These are phyloP conservation scores for Sordariomycetes sp. DNA, from an alignment of 2,329 filamentous ascomycete species.

Conservation along the genomic window DNA sequence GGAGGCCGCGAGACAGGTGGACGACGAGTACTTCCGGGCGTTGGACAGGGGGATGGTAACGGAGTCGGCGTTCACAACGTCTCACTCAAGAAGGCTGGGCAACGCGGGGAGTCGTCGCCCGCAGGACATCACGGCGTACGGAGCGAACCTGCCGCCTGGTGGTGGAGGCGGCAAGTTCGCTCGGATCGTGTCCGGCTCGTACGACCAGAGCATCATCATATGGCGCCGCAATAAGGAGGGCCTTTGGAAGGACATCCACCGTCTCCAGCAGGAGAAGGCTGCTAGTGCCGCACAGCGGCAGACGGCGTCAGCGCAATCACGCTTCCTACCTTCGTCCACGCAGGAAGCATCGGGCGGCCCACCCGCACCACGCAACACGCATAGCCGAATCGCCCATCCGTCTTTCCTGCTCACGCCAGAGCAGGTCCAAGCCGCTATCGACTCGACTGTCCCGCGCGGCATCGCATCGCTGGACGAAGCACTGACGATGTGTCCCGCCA, in stretches of 20 bases:
- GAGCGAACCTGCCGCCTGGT: conserved; percentile 80
- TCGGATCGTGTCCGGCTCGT: conserved; percentile 93
- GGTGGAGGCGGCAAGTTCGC: conserved; percentile 83
- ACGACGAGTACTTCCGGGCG: conserved; percentile 59
- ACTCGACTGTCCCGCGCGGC: conserved; percentile 40
- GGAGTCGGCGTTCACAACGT: conserved; percentile 19
- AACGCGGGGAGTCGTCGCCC: conserved; percentile 69
- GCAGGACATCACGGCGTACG: conserved; percentile 66
- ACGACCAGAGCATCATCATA: conserved; percentile 91
- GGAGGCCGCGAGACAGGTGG: conserved; percentile 60
- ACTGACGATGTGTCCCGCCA: conserved; percentile 33
- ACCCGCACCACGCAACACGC: background rate
- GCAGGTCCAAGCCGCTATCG: conserved; percentile 30
- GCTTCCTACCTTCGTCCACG: background rate
- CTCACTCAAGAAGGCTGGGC: conserved; percentile 25
- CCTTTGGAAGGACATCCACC: conserved; percentile 70
- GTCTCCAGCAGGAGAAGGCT: conserved; percentile 64
- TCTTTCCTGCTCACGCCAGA: conserved; percentile 5
- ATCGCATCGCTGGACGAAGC: conserved; percentile 32
- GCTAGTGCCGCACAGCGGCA: conserved; percentile 33
- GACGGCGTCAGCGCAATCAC: background rate
- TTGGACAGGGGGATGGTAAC: conserved; percentile 38
- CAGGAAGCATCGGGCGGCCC: background rate
- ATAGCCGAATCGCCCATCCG: background rate
- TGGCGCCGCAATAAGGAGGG: conserved; percentile 84